phyloP scores from a whole-genome alignment of 1,284 basidiomycete genomes.

The Malassezia arunalokei region DNA sequence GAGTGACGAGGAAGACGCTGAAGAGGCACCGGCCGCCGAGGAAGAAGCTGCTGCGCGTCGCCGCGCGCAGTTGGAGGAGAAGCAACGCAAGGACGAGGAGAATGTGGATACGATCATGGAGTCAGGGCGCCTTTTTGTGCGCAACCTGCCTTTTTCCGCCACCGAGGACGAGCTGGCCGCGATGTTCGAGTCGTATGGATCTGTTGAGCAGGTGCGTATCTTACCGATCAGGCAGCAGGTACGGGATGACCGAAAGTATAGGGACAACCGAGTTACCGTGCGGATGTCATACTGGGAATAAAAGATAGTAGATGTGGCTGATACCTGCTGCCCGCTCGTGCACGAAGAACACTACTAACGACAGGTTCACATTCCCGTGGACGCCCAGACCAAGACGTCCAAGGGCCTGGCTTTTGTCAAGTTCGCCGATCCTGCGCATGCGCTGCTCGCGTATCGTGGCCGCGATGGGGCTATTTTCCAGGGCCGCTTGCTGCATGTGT shows the following conservation, averaged over 20 bases:
- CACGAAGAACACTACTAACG: slow-evolving; percentile 5
- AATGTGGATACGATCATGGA: slow-evolving; percentile 56
- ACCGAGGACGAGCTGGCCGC: slow-evolving; percentile 60
- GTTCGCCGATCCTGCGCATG: slow-evolving; percentile 58
- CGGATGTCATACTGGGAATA: slow-evolving; percentile 37
- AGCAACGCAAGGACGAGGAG: slow-evolving; percentile 33
- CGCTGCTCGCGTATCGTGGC: slow-evolving; percentile 62
- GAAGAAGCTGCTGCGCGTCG: slow-evolving; percentile 8
- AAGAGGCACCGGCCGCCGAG: slow-evolving; percentile 15
- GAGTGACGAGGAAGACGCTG: slow-evolving; percentile 16
- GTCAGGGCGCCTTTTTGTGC: slow-evolving; percentile 73
- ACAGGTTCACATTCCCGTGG: slow-evolving; percentile 72
- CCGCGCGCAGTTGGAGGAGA: slow-evolving; percentile 20
- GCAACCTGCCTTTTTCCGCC: slow-evolving; percentile 77
- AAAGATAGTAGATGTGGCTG: slow-evolving; percentile 39
- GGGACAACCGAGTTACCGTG: slow-evolving; percentile 39
- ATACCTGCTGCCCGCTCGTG: not conserved
- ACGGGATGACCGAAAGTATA: slow-evolving; percentile 41
- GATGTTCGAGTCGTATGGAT: slow-evolving; percentile 63
- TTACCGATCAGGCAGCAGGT: not conserved
- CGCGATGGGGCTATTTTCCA: slow-evolving; percentile 81
- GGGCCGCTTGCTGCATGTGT: slow-evolving; percentile 77
- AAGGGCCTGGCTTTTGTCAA: slow-evolving; percentile 68
- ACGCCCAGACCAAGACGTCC: slow-evolving; percentile 56
- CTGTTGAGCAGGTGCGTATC: slow-evolving; percentile 50